Evolutionary conservation across 495 filamentous ascomycete species (phyloP), one percentile per base, ranked within the genome.

Genomic region (Margaritispora aquatica): DNA sequence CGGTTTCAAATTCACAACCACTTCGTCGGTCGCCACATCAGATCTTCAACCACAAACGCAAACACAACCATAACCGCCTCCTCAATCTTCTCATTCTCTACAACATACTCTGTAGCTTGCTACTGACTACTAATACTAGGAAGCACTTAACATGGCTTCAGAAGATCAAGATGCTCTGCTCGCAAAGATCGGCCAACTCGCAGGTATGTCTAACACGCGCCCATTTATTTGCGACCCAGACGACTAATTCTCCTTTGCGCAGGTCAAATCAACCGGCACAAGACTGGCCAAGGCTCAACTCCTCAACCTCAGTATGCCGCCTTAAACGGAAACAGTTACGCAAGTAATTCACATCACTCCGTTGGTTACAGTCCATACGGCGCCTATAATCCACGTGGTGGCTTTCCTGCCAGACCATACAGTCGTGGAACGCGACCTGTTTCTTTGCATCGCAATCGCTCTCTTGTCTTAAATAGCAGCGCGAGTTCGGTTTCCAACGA

Each of bases 241-340:
- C 11, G 10, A 5, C 36, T 60, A 23, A 60, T 23, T 31, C 10
- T 63, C 22, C 63, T 59, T 63, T 44, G 38, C n/a, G n/a, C 61
- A 90, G 88, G 88, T 64, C 86, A 87, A 70, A 95, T 96, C 71
- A 91, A 92, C 71, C 86, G 86, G 50, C 87, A 90, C 74, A 92
- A 88, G 65, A 87, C 61, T 27, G 49, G 51, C 19, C 60, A 63
- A 49, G 31, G 20, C 38, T 8, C 54, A 26, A 50, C 49, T 55
- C 56, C 49, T 21, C 60, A 61, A 49, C 34, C 57, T 23, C 48
- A 47, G 22, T 50, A 21, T 17, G n/a, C 31, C 36, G 58, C 44
- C n/a, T 29, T 41, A 20, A 50, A 57, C 49, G 53, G 48, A 58
- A 46, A 61, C 63, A 67, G 46, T 49, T 49, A 46, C 53, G 54